phyloP scores from a whole-genome alignment of 352 stramenopile genomes.

The Phytophthora citricola region DNA sequence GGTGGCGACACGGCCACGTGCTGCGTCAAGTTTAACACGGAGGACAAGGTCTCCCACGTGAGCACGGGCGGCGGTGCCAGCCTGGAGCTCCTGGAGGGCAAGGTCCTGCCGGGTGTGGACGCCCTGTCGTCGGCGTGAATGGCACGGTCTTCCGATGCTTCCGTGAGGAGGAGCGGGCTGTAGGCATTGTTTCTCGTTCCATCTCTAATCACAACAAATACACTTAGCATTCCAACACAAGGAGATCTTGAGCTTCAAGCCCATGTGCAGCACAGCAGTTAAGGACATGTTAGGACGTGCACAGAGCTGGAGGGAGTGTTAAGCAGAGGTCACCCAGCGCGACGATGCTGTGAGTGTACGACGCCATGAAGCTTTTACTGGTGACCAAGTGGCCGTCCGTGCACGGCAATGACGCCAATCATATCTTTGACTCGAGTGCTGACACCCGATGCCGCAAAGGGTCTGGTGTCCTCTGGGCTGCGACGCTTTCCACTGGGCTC shows the following conservation, averaged over 20 bases:
- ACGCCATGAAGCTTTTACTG: conserved; percentile 4
- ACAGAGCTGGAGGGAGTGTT: conserved; percentile 15
- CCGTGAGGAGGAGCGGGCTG: conserved; percentile 29
- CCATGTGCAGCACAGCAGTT: conserved; percentile 10
- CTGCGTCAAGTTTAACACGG: conserved; percentile 89
- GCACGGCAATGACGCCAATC: conserved; percentile 2
- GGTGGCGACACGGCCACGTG: conserved; percentile 96
- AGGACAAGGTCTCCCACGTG: conserved; percentile 92
- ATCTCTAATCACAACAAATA: conserved; percentile 36
- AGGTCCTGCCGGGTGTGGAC: conserved; percentile 98
- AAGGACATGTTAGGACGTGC: conserved; percentile 14
- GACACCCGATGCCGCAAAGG: background rate
- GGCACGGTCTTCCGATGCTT: conserved; percentile 24
- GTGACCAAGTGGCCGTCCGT: background rate
- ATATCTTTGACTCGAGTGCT: conserved; percentile 9
- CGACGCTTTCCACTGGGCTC: background rate
- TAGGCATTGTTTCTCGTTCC: conserved; percentile 33
- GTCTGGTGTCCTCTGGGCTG: background rate
- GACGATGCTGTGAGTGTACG: background rate
- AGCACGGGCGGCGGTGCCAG: conserved; percentile 95
- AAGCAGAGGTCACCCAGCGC: conserved; percentile 8
- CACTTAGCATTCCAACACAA: conserved; percentile 24
- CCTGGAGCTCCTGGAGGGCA: conserved; percentile 98
- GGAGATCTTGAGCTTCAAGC: conserved; percentile 3
- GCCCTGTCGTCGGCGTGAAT: conserved; percentile 88